Percentiles rank a stretch among this genome's conserved stretches.
Conservation (phyloP, 257 asterid species). For the Solanum clarkiae region DNA sequence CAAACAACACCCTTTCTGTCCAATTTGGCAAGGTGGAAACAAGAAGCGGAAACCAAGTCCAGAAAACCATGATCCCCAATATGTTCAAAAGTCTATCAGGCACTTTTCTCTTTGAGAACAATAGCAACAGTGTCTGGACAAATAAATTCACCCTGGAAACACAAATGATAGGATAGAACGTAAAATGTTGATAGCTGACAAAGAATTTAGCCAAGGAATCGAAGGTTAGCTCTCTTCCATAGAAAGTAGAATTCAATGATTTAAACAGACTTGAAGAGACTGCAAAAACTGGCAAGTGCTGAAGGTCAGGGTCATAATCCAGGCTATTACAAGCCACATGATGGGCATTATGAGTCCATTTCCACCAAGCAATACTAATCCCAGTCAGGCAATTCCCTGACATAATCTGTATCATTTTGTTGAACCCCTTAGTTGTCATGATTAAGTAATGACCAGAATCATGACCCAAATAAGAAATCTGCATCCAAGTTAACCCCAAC, state of each 20-base stretch:
- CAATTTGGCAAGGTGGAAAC: slow-evolving; percentile 53
- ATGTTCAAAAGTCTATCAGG: slow-evolving; percentile 63
- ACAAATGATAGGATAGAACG: slow-evolving; percentile 59
- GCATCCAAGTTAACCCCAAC: slow-evolving; percentile 33
- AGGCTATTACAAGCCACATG: slow-evolving; percentile 72
- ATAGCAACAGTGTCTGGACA: slow-evolving; percentile 51
- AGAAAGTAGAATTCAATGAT: slow-evolving; percentile 44
- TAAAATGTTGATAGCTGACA: slow-evolving; percentile 63
- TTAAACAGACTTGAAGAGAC: slow-evolving; percentile 41
- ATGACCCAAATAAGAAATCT: slow-evolving; percentile 64
- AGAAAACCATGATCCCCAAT: slow-evolving; percentile 53
- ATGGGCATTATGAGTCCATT: slow-evolving; percentile 93
- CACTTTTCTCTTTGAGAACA: slow-evolving; percentile 45
- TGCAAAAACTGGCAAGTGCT: slow-evolving; percentile 72
- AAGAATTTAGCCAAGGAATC: slow-evolving; percentile 50
- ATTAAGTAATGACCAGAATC: slow-evolving; percentile 87
- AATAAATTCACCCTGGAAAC: slow-evolving; percentile 65
- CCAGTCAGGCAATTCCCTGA: slow-evolving; percentile 84
- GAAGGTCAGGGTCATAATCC: slow-evolving; percentile 85
- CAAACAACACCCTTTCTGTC: slow-evolving; percentile 51
- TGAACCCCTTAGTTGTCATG: slow-evolving; percentile 36
- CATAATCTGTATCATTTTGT: slow-evolving; percentile 50
- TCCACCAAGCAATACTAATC: slow-evolving; percentile 98
- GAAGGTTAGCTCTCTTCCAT: slow-evolving; percentile 52
- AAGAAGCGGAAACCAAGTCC: slow-evolving; percentile 90